Base-by-base conservation (phyloP, 805 yeast genomes). In the Wickerhamomyces subpelliculosus region DNA sequence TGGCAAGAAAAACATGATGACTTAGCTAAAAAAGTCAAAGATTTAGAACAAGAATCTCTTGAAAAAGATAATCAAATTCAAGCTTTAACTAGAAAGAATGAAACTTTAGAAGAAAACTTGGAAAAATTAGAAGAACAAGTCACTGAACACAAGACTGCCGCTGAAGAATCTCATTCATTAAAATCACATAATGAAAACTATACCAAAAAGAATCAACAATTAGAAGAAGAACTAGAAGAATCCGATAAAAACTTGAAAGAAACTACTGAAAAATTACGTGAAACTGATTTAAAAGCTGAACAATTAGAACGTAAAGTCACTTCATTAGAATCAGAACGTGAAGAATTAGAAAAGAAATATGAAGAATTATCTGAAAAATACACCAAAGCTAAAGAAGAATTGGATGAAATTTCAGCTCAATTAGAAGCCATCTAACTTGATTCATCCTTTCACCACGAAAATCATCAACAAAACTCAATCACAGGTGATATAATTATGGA, bases 1-100 rank as follows among this genome's bases (percentile, higher is more conserved):
- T 94, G 98, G 87, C 96, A 90, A 72, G 96, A 87, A 64, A 86
- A 88, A 72, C 81, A 93, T 44, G 98, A 93, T 58, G 96, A 85
- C 55, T 75, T 84, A 55, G 67, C 79, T 44, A 78, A 73, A 47
- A 80, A 80, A 62, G 78, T 84, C 68, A 93, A 89, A 74, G 82
- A 73, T 59, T 73, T 90, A 64, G 97, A 90, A 66, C 97, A 90
- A 69, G 95, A 87, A 58, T 75, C 76, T 60, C 71, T 85, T 51
- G 90, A 86, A 51, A 89, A 89, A 70, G 98, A 93, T 64, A 90
- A 93, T 71, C 93, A 86, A 64, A 87, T 93, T 64, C 88, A 87
- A 60, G 74, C 97, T 5, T 77, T 93, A 65, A 80, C 89, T 46
- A 88, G 94, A 70, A 88, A 86, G 72, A 90, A 89, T 70, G 82